Base-by-base conservation (phyloP, 768 basidiomycete species). In the Rhodotorula taiwanensis region DNA sequence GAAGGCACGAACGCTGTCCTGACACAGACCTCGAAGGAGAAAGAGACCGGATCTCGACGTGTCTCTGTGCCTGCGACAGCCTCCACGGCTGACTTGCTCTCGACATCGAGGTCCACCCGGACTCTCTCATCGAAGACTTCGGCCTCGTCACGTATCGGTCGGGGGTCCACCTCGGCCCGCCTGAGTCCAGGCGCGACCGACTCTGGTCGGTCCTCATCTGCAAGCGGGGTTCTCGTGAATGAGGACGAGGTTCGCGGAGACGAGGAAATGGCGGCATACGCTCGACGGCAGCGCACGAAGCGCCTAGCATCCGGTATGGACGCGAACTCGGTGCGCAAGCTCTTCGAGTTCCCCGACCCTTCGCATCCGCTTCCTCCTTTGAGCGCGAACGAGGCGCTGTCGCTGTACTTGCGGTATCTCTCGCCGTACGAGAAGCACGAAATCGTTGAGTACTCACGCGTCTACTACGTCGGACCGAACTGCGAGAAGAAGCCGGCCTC, bases 251-350 rank as follows among this genome's bases (percentile, higher is more conserved):
- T 86, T 11, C 77, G 87, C 23, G 95, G 89, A 21, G 95, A 99
- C 73, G 92, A 95, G 65, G 95, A 99, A 78, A 99, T 99, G 95
- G 76, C 88, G 72, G 86, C 87, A 62, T 99, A 94, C 76, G 88
- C 97, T 67, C 83, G 84, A 69, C 83, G 92, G 30, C 89, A 95
- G 68, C 87, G 91, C 70, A 83, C 88, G 43, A 91, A 91, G 79
- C 89, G 86, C 76, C 75, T 91, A 66, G 86, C 88, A 15, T 80
- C 81, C 18, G 90, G 90, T 33, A 85, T 89, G 13, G 85, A 84
- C 36, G 88, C 90, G 72, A 85, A 87, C 69, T 88, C 94, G 69
- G 77, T 99, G 50, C 89, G 95, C 68, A 86, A 86, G 52, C 78
- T 97, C 71, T 81, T 95, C 58, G 85, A 84, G 56, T 99, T 98